Evolutionary conservation across 768 basidiomycete genomes (phyloP).

Genomic region (Austroboletus eburneus): DNA sequence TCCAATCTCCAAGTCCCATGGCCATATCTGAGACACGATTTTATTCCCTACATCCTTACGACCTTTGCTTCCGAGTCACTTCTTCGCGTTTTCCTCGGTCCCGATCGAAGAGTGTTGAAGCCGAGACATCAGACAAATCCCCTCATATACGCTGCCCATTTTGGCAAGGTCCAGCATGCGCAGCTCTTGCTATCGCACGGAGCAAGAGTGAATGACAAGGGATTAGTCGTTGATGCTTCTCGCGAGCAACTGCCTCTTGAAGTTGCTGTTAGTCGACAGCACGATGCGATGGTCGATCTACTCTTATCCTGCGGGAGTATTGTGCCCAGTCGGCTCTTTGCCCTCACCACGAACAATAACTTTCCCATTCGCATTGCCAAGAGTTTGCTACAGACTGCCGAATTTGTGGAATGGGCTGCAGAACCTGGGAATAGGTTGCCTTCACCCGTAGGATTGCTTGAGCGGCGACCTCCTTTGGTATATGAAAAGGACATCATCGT

Average conservation of each 20-base stretch:
- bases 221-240: not conserved
- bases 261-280: not conserved
- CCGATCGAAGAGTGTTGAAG: not conserved
- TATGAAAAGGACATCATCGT: not conserved
- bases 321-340: slow-evolving; percentile 1
- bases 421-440: rapidly evolving
- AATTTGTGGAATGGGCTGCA: slow-evolving; percentile 15
- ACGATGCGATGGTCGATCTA: not conserved
- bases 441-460: not conserved
- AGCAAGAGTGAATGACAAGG: not conserved
- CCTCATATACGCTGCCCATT: slow-evolving; percentile 10
- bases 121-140: slow-evolving; percentile 4
- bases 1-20: not conserved
- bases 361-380: not conserved
- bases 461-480: not conserved
- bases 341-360: not conserved
- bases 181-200: not conserved
- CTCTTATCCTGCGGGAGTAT: not conserved
- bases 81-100: slow-evolving; percentile 1
- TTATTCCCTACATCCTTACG: slow-evolving; percentile 7
- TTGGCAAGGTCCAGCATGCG: slow-evolving; percentile 4
- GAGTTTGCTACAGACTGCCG: slow-evolving; percentile 8
- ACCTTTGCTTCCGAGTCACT: slow-evolving; percentile 2
- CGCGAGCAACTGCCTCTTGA: not conserved
- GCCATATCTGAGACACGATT: slow-evolving; percentile 4